Evolutionary conservation across 768 basidiomycete genomes (phyloP).

Genomic region (Leccinum obscurum): DNA sequence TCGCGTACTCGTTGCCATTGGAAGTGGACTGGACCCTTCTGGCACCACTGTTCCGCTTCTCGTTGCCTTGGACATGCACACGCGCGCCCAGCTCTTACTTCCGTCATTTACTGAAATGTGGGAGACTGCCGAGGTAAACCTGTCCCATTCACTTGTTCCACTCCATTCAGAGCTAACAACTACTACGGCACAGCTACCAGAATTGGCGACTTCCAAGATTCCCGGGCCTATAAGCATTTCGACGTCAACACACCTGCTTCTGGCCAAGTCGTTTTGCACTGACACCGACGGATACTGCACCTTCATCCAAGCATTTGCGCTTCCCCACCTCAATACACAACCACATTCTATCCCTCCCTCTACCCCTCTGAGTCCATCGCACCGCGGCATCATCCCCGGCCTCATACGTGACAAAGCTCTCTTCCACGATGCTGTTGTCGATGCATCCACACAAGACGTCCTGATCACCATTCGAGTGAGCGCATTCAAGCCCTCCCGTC

Average conservation of each 20-base stretch:
- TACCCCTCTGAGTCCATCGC: background rate
- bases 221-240: slow-evolving; percentile 9
- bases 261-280: slow-evolving; percentile 6
- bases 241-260: slow-evolving; percentile 22
- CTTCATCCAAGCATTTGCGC: slow-evolving; percentile 3
- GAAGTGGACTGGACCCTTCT: too few relatives aligned
- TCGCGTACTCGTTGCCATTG: slow-evolving; percentile 12
- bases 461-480: background rate
- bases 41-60: background rate
- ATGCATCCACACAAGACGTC: background rate
- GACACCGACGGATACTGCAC: slow-evolving; percentile 5
- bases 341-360: background rate
- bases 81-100: slow-evolving; percentile 5
- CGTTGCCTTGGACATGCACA: slow-evolving; percentile 17
- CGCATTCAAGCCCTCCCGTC: background rate
- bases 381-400: background rate
- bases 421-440: background rate
- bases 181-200: slow-evolving; percentile 1
- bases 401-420: background rate
- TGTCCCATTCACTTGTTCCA: background rate
- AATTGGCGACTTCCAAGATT: background rate
- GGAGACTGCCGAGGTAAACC: slow-evolving; percentile 6
- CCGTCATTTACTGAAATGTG: background rate
- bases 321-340: background rate
- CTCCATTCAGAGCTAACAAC: background rate